Conservation (phyloP, 108 stramenopile species). For the Asterionellopsis glacialis region DNA sequence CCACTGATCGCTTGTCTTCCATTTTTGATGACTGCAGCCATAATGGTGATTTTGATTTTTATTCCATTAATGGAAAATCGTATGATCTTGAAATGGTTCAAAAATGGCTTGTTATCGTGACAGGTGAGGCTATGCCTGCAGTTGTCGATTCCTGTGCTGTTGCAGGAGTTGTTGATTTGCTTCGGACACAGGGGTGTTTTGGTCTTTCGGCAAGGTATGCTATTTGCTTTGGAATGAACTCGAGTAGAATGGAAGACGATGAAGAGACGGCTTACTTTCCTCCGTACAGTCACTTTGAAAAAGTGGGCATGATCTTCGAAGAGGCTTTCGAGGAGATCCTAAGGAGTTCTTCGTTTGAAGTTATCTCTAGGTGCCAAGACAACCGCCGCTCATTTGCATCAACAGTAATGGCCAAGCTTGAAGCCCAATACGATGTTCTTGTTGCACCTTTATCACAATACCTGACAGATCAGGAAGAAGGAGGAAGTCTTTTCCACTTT, state of each 20-base stretch:
- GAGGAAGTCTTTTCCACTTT: slow-evolving; percentile 8
- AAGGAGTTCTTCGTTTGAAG: not conserved
- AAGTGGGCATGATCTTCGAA: slow-evolving; percentile 59
- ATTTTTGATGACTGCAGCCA: slow-evolving; percentile 77
- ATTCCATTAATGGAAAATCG: slow-evolving; percentile 44
- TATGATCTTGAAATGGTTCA: slow-evolving; percentile 63
- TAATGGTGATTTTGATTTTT: slow-evolving; percentile 90
- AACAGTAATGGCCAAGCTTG: not conserved
- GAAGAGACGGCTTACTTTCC: slow-evolving; percentile 31
- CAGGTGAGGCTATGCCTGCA: slow-evolving; percentile 42
- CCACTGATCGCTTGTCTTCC: too few relatives aligned
- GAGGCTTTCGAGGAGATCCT: slow-evolving; percentile 35
- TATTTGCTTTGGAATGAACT: slow-evolving; percentile 37
- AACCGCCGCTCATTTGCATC: not conserved
- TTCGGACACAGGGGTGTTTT: slow-evolving; percentile 68
- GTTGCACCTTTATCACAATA: not conserved
- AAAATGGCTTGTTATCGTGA: slow-evolving; percentile 53
- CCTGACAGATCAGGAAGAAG: slow-evolving; percentile 4
- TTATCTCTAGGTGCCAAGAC: not conserved
- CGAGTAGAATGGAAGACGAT: slow-evolving; percentile 29
- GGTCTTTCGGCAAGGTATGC: slow-evolving; percentile 62
- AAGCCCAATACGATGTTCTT: not conserved
- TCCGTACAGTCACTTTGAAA: slow-evolving; percentile 43
- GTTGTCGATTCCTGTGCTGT: slow-evolving; percentile 64
- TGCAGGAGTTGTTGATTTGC: slow-evolving; percentile 70